Evolutionary conservation across 352 stramenopile species (phyloP).

Genomic region (Phytophthora nicotianae): DNA sequence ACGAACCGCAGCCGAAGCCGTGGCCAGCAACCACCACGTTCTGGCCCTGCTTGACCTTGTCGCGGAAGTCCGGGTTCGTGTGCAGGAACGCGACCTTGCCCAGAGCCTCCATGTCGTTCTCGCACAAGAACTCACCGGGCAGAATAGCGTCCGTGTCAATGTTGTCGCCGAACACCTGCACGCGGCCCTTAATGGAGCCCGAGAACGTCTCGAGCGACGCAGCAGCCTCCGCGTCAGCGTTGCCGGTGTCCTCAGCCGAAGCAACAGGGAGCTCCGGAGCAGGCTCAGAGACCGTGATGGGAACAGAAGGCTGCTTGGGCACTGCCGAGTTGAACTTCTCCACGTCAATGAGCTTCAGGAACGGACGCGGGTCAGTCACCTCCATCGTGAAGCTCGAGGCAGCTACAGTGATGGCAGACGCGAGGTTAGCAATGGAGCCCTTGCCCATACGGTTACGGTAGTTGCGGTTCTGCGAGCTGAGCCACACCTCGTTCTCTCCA

Average conservation of each 20-base stretch:
- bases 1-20: constrained; percentile 86
- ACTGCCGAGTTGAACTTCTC: constrained; percentile 48
- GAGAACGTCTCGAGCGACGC: constrained; percentile 50
- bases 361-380: constrained; percentile 77
- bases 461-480: constrained; percentile 86
- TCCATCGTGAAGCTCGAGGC: constrained; percentile 86
- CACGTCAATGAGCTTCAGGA: constrained; percentile 74
- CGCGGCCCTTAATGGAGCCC: constrained; percentile 65
- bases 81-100: constrained; percentile 86
- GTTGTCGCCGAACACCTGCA: constrained; percentile 89
- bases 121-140: constrained; percentile 77
- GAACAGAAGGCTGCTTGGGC: constrained; percentile 49
- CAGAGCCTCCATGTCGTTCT: constrained; percentile 87
- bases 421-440: constrained; percentile 81
- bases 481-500: constrained; percentile 84
- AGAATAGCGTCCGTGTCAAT: constrained; percentile 91
- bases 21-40: constrained; percentile 79
- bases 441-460: constrained; percentile 89
- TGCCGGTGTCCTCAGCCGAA: constrained; percentile 6
- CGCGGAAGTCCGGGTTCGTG: constrained; percentile 86
- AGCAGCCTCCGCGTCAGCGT: constrained; percentile 34
- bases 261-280: constrained; percentile 54
- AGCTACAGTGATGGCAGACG: constrained; percentile 79
- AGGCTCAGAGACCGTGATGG: constrained; percentile 50
- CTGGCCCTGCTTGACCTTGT: constrained; percentile 77